Conservation (phyloP, 2,329 filamentous ascomycete species). For the Ceratocystis harringtonii region DNA sequence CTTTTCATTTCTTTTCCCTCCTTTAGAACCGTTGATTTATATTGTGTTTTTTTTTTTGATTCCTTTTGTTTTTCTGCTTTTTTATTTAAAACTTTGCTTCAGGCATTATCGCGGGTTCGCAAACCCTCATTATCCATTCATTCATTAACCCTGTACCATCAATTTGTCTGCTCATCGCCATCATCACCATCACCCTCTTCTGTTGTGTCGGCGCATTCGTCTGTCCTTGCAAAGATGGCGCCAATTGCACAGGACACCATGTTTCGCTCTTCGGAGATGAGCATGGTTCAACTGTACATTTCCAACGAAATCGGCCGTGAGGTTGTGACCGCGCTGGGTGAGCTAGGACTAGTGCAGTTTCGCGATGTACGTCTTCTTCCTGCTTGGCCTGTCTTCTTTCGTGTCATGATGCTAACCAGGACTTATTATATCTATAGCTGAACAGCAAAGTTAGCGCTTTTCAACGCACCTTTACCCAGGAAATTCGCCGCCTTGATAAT, state of each 20-base stretch:
- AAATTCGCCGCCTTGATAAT: slow-evolving; percentile 94
- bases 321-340: slow-evolving; percentile 88
- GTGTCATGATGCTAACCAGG: background rate
- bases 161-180: background rate
- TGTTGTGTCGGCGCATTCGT: background rate
- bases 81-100: background rate
- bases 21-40: slow-evolving; percentile 1
- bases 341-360: slow-evolving; percentile 93
- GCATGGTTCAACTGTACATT: slow-evolving; percentile 98
- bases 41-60: background rate
- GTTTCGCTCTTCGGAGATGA: slow-evolving; percentile 99
- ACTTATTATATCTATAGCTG: slow-evolving; percentile 41
- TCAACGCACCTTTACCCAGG: slow-evolving; percentile 92
- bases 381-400: background rate
- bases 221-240: slow-evolving; percentile 31
- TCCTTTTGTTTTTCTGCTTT: background rate
- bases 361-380: slow-evolving; percentile 53
- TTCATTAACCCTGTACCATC: background rate
- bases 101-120: slow-evolving; percentile 4
- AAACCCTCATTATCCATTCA: background rate
- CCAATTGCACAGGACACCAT: slow-evolving; percentile 69
- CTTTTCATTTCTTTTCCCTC: slow-evolving; percentile 6
- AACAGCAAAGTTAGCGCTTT: slow-evolving; percentile 89
- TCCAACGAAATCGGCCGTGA: slow-evolving; percentile 97
- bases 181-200: background rate